Percentiles rank a stretch among this genome's conserved stretches.
Evolutionary conservation across 2,329 filamentous ascomycete species (phyloP).

Genomic region (Xylariales sp.): DNA sequence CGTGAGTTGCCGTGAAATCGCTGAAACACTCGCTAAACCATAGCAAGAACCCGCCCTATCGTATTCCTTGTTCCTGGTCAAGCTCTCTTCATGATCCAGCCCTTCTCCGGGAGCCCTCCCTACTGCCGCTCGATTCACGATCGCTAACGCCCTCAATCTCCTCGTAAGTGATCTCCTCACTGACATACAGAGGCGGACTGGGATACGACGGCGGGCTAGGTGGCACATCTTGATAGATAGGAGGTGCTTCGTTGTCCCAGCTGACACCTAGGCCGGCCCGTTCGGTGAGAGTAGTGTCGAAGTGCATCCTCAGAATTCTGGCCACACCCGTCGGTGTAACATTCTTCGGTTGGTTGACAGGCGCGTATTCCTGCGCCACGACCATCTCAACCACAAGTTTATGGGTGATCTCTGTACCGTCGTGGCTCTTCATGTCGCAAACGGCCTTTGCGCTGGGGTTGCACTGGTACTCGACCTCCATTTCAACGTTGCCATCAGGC

Average conservation of each 20-base stretch:
- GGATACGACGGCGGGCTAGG: slow-evolving; percentile 72
- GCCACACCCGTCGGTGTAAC: slow-evolving; percentile 86
- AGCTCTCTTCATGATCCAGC: too few relatives aligned
- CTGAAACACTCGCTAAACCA: too few relatives aligned
- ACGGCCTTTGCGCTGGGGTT: slow-evolving; percentile 55
- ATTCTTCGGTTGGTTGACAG: slow-evolving; percentile 61
- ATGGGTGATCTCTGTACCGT: slow-evolving; percentile 77
- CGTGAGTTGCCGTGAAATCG: too few relatives aligned
- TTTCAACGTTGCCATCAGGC: slow-evolving; percentile 60
- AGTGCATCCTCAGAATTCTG: slow-evolving; percentile 88
- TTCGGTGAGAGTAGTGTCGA: slow-evolving; percentile 77
- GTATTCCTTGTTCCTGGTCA: too few relatives aligned
- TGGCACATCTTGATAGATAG: slow-evolving; percentile 90
- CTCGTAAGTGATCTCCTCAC: slow-evolving; percentile 11
- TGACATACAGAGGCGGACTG: too few relatives aligned
- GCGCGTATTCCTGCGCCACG: slow-evolving; percentile 83
- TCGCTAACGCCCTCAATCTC: slow-evolving; percentile 5
- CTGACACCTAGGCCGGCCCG: slow-evolving; percentile 82
- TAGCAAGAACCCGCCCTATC: too few relatives aligned
- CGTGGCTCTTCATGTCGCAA: slow-evolving; percentile 71
- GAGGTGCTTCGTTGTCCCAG: slow-evolving; percentile 95
- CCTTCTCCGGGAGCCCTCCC: too few relatives aligned
- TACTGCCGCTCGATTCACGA: neutral
- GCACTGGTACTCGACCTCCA: slow-evolving; percentile 76
- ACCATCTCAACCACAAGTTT: slow-evolving; percentile 89